Conservation (phyloP, 345 rosid genomes). For the Eucalyptus pumila region DNA sequence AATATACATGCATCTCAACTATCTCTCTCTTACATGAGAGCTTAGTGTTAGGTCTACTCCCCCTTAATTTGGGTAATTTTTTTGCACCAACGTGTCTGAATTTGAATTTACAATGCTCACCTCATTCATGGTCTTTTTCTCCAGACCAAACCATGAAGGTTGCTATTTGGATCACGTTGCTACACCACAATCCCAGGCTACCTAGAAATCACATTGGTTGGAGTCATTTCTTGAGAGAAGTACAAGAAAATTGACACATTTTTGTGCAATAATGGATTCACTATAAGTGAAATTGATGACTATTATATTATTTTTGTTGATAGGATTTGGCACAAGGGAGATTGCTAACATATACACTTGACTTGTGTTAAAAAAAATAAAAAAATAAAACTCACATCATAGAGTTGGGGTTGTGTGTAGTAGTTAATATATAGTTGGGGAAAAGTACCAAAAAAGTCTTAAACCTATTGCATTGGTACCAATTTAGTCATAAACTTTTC, state of each 20-base stretch:
- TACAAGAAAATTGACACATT: neutral
- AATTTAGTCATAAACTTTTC: no score
- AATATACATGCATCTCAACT: no score
- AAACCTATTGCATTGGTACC: no score
- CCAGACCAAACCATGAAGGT: neutral
- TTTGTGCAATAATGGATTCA: neutral
- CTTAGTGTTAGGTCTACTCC: neutral
- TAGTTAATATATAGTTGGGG: no score
- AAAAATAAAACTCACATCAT: no score
- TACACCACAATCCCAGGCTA: neutral
- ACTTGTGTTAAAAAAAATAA: no score
- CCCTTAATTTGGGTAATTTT: neutral
- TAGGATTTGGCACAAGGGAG: no score
- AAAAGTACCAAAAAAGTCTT: no score
- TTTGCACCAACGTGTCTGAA: neutral
- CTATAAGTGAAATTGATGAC: no score
- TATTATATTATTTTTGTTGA: no score
- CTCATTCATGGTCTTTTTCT: neutral
- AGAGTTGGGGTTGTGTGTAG: neutral
- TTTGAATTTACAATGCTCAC: neutral
- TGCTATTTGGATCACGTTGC: neutral
- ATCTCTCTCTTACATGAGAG: no score
- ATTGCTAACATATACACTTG: fast-evolving
- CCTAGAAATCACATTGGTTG: no score
- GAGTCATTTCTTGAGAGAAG: neutral